A percentile compares a stretch with the other conserved stretches of the same genome.
Evolutionary conservation across 805 yeast species (phyloP).

Genomic region (Lachancea mirantina): DNA sequence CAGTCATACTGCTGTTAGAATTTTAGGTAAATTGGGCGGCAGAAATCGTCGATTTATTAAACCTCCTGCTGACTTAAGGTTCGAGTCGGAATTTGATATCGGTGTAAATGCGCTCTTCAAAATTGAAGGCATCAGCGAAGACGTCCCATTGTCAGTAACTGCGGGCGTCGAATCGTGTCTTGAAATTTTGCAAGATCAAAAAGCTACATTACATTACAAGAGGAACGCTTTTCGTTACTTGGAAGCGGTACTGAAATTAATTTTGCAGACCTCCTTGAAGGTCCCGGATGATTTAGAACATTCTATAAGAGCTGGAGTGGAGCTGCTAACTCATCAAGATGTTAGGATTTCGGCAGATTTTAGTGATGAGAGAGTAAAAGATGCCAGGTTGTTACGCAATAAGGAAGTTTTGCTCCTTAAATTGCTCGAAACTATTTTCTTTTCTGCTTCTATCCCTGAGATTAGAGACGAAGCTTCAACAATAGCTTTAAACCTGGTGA

Average conservation of each 20-base stretch:
- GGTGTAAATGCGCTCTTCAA: conserved; percentile 62
- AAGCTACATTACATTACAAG: conserved; percentile 54
- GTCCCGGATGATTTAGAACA: conserved; percentile 36
- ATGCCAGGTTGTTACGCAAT: conserved; percentile 42
- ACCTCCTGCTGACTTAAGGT: conserved; percentile 60
- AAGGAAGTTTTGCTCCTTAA: conserved; percentile 61
- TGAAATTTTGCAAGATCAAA: conserved; percentile 60
- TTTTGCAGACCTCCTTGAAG: conserved; percentile 40
- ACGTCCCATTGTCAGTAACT: conserved; percentile 69
- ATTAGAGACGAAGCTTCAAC: conserved; percentile 57
- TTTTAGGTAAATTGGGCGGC: conserved; percentile 93
- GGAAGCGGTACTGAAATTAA: conserved; percentile 55
- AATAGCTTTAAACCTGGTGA: conserved; percentile 59
- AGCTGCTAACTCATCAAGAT: conserved; percentile 28
- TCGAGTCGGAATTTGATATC: conserved; percentile 50
- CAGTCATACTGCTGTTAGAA: conserved; percentile 88
- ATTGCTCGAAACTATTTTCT: conserved; percentile 64
- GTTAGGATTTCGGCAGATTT: conserved; percentile 32
- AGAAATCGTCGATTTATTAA: conserved; percentile 81
- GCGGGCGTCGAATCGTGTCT: conserved; percentile 80
- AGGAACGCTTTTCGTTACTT: conserved; percentile 72
- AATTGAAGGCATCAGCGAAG: conserved; percentile 58
- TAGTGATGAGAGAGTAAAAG: conserved; percentile 37
- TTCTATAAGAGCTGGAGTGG: conserved; percentile 45
- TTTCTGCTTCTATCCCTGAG: conserved; percentile 68